Evolutionary conservation across 345 rosid species (phyloP).

Genomic region (Xanthoceras sorbifolium): DNA sequence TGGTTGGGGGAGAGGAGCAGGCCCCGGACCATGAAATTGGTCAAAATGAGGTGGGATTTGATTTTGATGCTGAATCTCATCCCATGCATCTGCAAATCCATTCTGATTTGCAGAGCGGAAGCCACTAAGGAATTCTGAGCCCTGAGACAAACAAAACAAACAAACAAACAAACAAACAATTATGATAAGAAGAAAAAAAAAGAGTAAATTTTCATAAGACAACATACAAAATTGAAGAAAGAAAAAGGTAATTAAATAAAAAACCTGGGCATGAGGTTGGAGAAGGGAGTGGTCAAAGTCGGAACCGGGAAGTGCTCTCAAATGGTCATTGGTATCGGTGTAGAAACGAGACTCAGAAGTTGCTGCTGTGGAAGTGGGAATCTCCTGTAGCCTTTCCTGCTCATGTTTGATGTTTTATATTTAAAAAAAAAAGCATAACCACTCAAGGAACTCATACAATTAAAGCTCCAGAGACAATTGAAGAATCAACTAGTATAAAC

Average conservation of each 20-base stretch:
- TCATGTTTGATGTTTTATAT: background rate
- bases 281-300: conserved; percentile 67
- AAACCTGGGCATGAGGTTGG: conserved; percentile 72
- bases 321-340: conserved; percentile 43
- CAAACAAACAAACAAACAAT: background rate
- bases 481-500: background rate
- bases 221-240: background rate
- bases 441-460: background rate
- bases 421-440: background rate
- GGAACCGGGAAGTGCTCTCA: conserved; percentile 78
- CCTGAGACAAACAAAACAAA: conserved; percentile 36
- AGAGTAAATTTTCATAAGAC: background rate
- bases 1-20: conserved; percentile 49
- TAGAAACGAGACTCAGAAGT: conserved; percentile 53
- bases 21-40: conserved; percentile 39
- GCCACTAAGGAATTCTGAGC: conserved; percentile 70
- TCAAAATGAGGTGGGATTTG: conserved; percentile 45
- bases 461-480: background rate
- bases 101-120: conserved; percentile 68
- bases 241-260: background rate
- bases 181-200: background rate
- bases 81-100: conserved; percentile 81
- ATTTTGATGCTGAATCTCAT: conserved; percentile 63
- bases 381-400: conserved; percentile 89
- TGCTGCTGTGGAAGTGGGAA: conserved; percentile 56